A percentile compares a stretch with the other conserved stretches of the same genome.
phyloP scores from a whole-genome alignment of 208 protist genomes.

The Angomonas ambiguus region DNA sequence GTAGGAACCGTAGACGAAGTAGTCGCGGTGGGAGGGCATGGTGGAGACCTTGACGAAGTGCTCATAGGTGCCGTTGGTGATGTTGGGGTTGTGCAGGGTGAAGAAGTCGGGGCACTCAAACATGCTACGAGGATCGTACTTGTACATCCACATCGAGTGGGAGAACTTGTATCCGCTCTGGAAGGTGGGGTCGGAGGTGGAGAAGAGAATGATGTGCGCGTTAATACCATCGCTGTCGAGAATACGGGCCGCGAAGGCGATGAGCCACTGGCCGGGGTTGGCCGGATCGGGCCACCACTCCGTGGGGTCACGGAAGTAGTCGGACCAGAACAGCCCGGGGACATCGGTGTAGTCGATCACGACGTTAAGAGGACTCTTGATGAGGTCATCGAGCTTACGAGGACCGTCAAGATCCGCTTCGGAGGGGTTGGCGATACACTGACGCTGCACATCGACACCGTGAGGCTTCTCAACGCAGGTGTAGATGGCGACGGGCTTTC shows the following conservation, averaged over 20 bases:
- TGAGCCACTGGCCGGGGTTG: conserved; percentile 31
- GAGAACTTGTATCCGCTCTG: conserved; percentile 41
- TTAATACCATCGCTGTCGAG: conserved; percentile 29
- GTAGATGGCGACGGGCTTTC: conserved; percentile 36
- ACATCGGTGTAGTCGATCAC: conserved; percentile 34
- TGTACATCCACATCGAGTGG: conserved; percentile 34
- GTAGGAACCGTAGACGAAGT: conserved; percentile 37
- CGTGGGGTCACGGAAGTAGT: conserved; percentile 49
- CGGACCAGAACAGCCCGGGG: conserved; percentile 24
- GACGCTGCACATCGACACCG: conserved; percentile 30
- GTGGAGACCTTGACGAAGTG: conserved; percentile 47
- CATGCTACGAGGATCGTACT: conserved; percentile 28
- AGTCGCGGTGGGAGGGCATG: conserved; percentile 38
- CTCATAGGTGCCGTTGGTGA: conserved; percentile 10
- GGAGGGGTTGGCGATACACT: conserved; percentile 37
- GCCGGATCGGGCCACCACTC: conserved; percentile 42
- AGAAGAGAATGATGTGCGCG: conserved; percentile 38
- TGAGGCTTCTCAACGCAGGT: conserved; percentile 36
- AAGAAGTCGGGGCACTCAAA: conserved; percentile 56
- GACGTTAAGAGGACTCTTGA: conserved; percentile 33
- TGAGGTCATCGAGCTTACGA: conserved; percentile 29
- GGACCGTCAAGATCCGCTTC: conserved; percentile 19
- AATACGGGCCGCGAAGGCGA: conserved; percentile 39
- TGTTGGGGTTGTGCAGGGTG: conserved; percentile 17
- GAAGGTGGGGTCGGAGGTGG: conserved; percentile 36